Evolutionary conservation across 352 stramenopile genomes (phyloP).

Genomic region (Phytophthora cryptogea): DNA sequence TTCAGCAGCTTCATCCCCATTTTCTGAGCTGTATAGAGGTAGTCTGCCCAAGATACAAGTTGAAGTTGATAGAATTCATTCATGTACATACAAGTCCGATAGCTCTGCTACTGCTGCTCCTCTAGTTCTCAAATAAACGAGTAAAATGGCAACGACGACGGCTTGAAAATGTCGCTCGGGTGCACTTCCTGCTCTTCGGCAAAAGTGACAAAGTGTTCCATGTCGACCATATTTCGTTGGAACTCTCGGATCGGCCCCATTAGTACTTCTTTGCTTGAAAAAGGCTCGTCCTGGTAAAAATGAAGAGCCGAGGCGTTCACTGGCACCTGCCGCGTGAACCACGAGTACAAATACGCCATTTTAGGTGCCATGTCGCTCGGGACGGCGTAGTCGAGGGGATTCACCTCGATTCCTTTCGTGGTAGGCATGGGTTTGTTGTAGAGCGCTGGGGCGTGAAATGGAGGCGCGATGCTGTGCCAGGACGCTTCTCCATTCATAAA

Average conservation of each 20-base stretch:
- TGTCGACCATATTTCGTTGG: constrained; percentile 32
- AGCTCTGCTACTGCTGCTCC: too few species aligned
- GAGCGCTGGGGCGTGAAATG: constrained; percentile 32
- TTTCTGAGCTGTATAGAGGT: too few species aligned
- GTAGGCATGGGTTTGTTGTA: constrained; percentile 40
- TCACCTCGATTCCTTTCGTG: constrained; percentile 27
- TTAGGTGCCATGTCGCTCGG: constrained; percentile 32
- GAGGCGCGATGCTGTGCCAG: constrained; percentile 43
- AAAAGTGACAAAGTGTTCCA: constrained; percentile 51
- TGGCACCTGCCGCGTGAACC: constrained; percentile 32
- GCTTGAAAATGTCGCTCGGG: constrained; percentile 52
- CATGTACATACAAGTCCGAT: too few species aligned
- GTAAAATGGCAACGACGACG: constrained; percentile 37
- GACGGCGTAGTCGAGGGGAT: constrained; percentile 48
- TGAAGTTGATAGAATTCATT: too few species aligned
- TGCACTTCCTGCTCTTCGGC: constrained; percentile 91
- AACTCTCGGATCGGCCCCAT: constrained; percentile 29
- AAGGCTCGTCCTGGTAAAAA: constrained; percentile 27
- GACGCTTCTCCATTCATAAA: constrained; percentile 48
- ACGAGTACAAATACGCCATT: constrained; percentile 35
- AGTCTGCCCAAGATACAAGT: too few species aligned
- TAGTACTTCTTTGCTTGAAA: constrained; percentile 24
- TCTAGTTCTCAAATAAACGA: constrained; percentile 33
- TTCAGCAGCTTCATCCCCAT: too few species aligned
- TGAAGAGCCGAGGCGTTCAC: constrained; percentile 27